Conservation (phyloP, 1,284 basidiomycete species). For the Microbotryomycetes sp. region DNA sequence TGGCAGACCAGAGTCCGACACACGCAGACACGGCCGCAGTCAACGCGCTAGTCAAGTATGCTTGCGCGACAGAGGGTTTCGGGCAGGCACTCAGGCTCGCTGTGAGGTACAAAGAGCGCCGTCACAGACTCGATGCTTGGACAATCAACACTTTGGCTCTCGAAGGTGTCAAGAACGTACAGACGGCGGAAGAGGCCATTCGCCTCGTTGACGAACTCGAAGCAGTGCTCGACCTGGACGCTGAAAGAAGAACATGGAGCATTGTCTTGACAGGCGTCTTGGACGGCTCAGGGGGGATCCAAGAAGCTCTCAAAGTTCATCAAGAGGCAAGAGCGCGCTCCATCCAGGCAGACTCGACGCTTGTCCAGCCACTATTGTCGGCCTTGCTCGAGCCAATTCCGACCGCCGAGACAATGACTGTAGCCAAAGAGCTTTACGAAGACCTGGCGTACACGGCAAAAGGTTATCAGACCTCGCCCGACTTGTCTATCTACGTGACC, state of each 20-base stretch:
- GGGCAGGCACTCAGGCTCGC: slow-evolving; percentile 4
- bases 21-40: slow-evolving; percentile 11
- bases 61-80: slow-evolving; percentile 6
- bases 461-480: slow-evolving; percentile 10
- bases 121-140: slow-evolving; percentile 3
- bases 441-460: slow-evolving; percentile 15
- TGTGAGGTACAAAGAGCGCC: neutral
- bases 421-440: slow-evolving; percentile 24
- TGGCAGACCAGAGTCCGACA: neutral
- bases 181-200: slow-evolving; percentile 4
- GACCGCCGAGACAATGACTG: neutral
- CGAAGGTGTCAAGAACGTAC: slow-evolving; percentile 2
- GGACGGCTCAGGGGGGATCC: neutral
- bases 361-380: slow-evolving; percentile 26
- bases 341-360: slow-evolving; percentile 17
- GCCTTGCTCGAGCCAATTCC: slow-evolving; percentile 9
- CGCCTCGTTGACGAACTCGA: slow-evolving; percentile 17
- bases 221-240: neutral
- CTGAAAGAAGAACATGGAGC: slow-evolving; percentile 17
- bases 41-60: slow-evolving; percentile 23
- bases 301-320: slow-evolving; percentile 18
- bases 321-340: slow-evolving; percentile 20
- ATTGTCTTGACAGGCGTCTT: slow-evolving; percentile 7
- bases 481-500: slow-evolving; percentile 19
- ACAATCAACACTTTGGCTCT: slow-evolving; percentile 19